Evolutionary conservation across 192 early-diverging fungal species (phyloP).

Genomic region (Linnemannia hyalina): DNA sequence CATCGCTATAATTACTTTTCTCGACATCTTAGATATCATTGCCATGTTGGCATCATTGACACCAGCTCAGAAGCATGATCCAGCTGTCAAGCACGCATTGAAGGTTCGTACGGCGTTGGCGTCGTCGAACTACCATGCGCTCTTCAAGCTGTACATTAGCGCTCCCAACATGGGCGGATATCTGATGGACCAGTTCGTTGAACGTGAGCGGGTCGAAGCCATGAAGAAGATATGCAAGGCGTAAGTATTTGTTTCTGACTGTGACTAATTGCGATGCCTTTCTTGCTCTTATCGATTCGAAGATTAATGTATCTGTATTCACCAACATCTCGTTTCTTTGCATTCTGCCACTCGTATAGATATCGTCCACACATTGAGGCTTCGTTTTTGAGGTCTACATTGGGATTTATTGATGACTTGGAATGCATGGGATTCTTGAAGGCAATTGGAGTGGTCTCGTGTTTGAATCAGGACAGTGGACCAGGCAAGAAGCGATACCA

Average conservation of each 20-base stretch:
- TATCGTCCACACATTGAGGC: conserved; percentile 73
- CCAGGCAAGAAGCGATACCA: conserved; percentile 43
- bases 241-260: conserved; percentile 54
- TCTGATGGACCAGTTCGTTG: conserved; percentile 93
- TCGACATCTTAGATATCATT: conserved; percentile 84
- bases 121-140: conserved; percentile 86
- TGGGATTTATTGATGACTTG: conserved; percentile 71
- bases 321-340: background rate
- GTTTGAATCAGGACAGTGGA: conserved; percentile 45
- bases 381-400: conserved; percentile 69
- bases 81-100: conserved; percentile 85
- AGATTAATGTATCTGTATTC: background rate
- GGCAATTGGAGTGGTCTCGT: conserved; percentile 11
- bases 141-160: conserved; percentile 83
- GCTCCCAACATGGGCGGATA: conserved; percentile 91
- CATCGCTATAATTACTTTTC: background rate
- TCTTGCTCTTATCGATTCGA: background rate
- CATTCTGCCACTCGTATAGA: conserved; percentile 38
- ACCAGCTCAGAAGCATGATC: conserved; percentile 71
- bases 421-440: conserved; percentile 67
- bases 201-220: conserved; percentile 86
- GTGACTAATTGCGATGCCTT: background rate
- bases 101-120: conserved; percentile 84
- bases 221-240: conserved; percentile 84
- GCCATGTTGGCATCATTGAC: conserved; percentile 81